Base-by-base conservation (phyloP, 495 filamentous ascomycete species). In the Parachaetomium inaequale region DNA sequence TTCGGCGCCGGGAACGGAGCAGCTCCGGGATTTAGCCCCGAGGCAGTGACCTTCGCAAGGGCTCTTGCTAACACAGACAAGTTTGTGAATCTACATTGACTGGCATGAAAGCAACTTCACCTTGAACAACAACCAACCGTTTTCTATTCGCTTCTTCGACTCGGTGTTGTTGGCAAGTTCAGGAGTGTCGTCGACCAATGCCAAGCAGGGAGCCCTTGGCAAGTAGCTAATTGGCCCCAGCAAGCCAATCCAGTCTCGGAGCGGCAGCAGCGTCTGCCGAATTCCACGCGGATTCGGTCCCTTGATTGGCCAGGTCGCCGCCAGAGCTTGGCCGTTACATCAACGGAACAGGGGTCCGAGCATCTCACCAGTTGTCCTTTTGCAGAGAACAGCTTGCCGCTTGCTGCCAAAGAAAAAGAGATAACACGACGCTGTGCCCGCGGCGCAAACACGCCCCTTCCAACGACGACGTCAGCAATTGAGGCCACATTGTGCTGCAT, bases 311-410 rank as follows among this genome's bases (percentile, higher is more conserved):
- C 28, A 45, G 26, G 46, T 25, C 50, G 53, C 23, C 3, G 1
- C 12, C 57, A 55, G 17, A 53, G 49, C 61, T 59, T 36, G 53
- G 59, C 40, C 40, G 62, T 66, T 49, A 52, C 68, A 62, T 63
- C 63, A 63, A 61, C 57, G 52, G 55, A 45, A 25, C 66, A 66
- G 57, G 68, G 67, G 66, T 62, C 32, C 26, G 10, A 19, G 36
- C 29, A 40, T 65, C 62, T 59, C 57, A 67, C 66, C 69, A 70
- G 60, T 63, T 75, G 72, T 75, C 72, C 72, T 75, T 65, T 75
- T 69, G 58, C 6, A 46, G 69, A 66, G 69, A 71, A 70, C 72
- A 71, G 61, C 61, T 72, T 57, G 60, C 58, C 45, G 60, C 51
- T 63, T 31, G 40, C 29, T 4, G 11, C 4, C 28, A 17, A 51